Percentiles rank a stretch among this genome's conserved stretches.
phyloP scores from a whole-genome alignment of 352 stramenopile species.

The Globisporangium echinulatum region DNA sequence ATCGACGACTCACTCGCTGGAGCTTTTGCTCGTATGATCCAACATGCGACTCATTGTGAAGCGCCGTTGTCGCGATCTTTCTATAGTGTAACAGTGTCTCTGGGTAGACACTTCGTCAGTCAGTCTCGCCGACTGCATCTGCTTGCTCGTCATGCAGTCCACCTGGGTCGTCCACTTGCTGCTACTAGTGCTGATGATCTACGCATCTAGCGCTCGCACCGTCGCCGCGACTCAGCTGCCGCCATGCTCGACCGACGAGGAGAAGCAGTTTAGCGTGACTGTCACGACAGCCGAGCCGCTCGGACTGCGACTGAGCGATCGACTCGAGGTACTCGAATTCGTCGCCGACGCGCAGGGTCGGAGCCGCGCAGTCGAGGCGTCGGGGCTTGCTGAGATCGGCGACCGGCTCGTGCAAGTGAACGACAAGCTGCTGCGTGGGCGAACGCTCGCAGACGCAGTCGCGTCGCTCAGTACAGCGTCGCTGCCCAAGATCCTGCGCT shows the following conservation, averaged over 20 bases:
- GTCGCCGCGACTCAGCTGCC: no score
- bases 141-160: background rate
- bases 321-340: conserved; percentile 62
- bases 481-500: conserved; percentile 46
- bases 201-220: no score
- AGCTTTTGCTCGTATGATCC: no score
- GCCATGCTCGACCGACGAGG: conserved; percentile 14
- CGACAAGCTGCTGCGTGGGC: conserved; percentile 26
- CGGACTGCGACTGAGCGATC: conserved; percentile 51
- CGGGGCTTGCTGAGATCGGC: conserved; percentile 57
- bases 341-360: conserved; percentile 45
- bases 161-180: background rate
- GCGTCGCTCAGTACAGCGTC: conserved; percentile 26
- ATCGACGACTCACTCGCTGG: background rate
- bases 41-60: no score
- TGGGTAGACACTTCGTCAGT: no score
- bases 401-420: conserved; percentile 58
- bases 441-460: conserved; percentile 34
- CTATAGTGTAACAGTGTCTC: no score
- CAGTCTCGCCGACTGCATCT: no score
- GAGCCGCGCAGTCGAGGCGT: conserved; percentile 49
- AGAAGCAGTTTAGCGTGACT: conserved; percentile 42
- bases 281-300: conserved; percentile 37
- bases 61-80: no score
- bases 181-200: background rate